Percentiles rank a stretch among this genome's conserved stretches.
These are phyloP conservation scores for Dichomitus squalens DNA, from an alignment of 1,284 basidiomycete genomes.

Conservation along the genomic window DNA sequence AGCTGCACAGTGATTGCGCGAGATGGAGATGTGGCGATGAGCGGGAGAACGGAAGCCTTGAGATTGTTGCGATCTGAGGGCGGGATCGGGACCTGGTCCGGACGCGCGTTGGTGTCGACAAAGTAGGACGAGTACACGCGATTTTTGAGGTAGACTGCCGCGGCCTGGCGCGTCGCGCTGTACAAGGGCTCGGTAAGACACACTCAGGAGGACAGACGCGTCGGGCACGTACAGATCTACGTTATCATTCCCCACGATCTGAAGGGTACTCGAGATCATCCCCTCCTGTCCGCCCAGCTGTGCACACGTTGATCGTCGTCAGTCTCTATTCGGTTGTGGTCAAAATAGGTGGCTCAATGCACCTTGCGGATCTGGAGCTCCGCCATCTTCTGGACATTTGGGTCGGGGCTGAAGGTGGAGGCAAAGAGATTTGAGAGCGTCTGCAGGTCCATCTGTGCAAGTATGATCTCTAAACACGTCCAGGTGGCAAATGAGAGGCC, in stretches of 20 bases:
- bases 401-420: conserved; percentile 79
- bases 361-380: conserved; percentile 87
- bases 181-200: conserved; percentile 6
- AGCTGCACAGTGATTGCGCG: conserved; percentile 76
- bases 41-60: conserved; percentile 63
- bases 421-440: conserved; percentile 77
- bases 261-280: conserved; percentile 75
- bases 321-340: background rate
- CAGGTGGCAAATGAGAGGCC: background rate
- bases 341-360: conserved; percentile 13
- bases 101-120: conserved; percentile 49
- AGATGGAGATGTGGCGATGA: conserved; percentile 68
- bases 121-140: conserved; percentile 69
- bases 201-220: conserved; percentile 36
- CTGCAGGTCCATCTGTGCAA: conserved; percentile 71
- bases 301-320: background rate
- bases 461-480: background rate
- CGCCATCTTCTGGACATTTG: conserved; percentile 80
- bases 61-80: conserved; percentile 70
- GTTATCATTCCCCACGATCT: conserved; percentile 77
- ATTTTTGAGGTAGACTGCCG: conserved; percentile 86
- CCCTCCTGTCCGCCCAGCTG: conserved; percentile 80
- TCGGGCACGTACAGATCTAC: conserved; percentile 71
- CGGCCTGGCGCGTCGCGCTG: conserved; percentile 78
- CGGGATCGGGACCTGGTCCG: conserved; percentile 63